Conservation (phyloP, 176 grass and related monocot species). For the Rhynchospora breviuscula region DNA sequence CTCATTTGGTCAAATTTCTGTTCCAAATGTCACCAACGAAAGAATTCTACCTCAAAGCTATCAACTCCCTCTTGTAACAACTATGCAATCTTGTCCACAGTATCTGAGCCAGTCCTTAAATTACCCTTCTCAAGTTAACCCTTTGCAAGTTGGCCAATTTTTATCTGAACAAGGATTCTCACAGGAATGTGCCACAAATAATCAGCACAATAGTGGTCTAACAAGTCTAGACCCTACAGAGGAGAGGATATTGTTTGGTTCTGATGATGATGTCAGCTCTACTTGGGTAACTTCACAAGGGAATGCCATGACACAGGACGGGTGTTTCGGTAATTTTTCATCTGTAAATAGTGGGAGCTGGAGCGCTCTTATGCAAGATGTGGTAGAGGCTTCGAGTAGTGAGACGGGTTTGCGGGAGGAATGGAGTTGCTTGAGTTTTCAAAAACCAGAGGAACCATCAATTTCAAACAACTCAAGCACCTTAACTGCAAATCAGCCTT, state of each 20-base stretch:
- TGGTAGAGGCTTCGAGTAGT: conserved; percentile 34
- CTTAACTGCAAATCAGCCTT: neutral
- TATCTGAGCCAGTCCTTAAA: conserved; percentile 14
- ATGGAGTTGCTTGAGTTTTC: conserved; percentile 30
- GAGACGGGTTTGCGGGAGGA: conserved; percentile 36
- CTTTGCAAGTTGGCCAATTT: conserved; percentile 23
- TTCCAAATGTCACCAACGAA: neutral
- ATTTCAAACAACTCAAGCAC: conserved; percentile 3
- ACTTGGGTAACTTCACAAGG: conserved; percentile 17
- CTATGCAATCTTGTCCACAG: conserved; percentile 19
- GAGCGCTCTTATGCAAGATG: conserved; percentile 59
- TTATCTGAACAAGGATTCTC: conserved; percentile 20
- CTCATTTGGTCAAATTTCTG: neutral
- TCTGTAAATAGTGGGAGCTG: conserved; percentile 39
- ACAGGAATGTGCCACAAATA: conserved; percentile 16
- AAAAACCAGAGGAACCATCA: conserved; percentile 21
- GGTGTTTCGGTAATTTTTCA: conserved; percentile 20
- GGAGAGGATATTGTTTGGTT: conserved; percentile 42
- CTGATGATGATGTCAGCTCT: conserved; percentile 29
- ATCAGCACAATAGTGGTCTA: conserved; percentile 1
- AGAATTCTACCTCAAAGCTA: conserved; percentile 35
- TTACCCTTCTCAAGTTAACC: conserved; percentile 27
- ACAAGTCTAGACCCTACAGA: conserved; percentile 42
- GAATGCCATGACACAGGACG: conserved; percentile 15
- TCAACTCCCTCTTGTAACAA: conserved; percentile 28